Base-by-base conservation (phyloP, 1,284 basidiomycete species). In the Prillingera fragicola region DNA sequence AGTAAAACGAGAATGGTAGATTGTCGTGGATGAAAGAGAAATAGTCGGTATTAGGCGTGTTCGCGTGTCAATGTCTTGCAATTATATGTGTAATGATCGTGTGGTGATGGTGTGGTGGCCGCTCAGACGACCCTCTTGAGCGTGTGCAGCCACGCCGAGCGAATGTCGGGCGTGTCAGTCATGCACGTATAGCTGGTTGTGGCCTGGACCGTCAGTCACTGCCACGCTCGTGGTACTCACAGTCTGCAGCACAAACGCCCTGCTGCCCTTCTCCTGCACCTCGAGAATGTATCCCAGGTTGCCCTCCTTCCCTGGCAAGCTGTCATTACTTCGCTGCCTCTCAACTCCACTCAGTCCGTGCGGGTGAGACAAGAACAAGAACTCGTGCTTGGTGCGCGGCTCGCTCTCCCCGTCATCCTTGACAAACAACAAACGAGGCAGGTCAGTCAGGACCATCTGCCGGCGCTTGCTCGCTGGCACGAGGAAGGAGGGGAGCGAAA, bases 361-460 rank as follows among this genome's bases (percentile, higher is more conserved):
- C 14, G 43, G 46, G 31, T 49, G 51, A 22, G 39, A 22, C 13
- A 48, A 9, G 22, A 57, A 55, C 6, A 38, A 38, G 26, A 52
- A 51, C 41, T 54, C 50, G 36, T 35, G 43, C 44, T 57, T 57
- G 43, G 52, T 34, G 37, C 33, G 39, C 3, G 48, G 41, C 52
- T 26, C 21, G 13, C 9, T 26, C 17, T 37, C 41, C 5, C 39
- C 45, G 23, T 67, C 65, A 38, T 77, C 75, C 52, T 75, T 76
- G 57, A 76, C 71, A 42, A 72, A 73, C 8, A 78, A 60, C n/a
- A 78, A 59, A 6, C 77, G 63, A 4, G 75, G 75, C 38, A 75
- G 72, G 52, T 75, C 74, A 14, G 77, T 78, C 3, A 78, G 57
- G 23, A 77, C 65, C 31, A 78, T 62, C 33, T 73, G 62, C 9